Evolutionary conservation across 1,284 basidiomycete genomes (phyloP).

Genomic region (Ceratobasidium sp.): DNA sequence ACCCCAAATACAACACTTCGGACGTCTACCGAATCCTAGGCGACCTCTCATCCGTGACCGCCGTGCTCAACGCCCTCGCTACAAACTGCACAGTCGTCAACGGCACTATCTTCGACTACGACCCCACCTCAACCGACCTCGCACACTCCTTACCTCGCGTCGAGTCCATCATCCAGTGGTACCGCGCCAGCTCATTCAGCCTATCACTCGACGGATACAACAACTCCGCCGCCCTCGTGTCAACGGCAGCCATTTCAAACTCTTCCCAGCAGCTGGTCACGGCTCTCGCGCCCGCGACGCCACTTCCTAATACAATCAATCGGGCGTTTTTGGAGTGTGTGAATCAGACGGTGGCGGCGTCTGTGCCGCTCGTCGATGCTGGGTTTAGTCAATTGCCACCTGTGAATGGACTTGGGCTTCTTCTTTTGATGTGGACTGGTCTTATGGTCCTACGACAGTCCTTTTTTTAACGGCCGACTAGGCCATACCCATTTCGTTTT

Average conservation of each 20-base stretch:
- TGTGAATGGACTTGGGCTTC: slow-evolving; percentile 15
- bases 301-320: slow-evolving; percentile 30
- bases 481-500: slow-evolving; percentile 7
- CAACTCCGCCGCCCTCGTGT: slow-evolving; percentile 22
- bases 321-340: slow-evolving; percentile 40
- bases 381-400: slow-evolving; percentile 32
- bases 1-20: slow-evolving; percentile 27
- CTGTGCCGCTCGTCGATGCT: slow-evolving; percentile 28
- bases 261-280: slow-evolving; percentile 17
- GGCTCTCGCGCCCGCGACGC: slow-evolving; percentile 21
- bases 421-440: slow-evolving; percentile 9
- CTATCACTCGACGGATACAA: slow-evolving; percentile 43
- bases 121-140: slow-evolving; percentile 11
- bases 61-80: slow-evolving; percentile 35
- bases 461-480: neutral
- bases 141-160: slow-evolving; percentile 29
- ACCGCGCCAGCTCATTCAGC: slow-evolving; percentile 40
- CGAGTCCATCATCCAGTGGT: slow-evolving; percentile 37
- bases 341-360: slow-evolving; percentile 32
- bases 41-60: slow-evolving; percentile 33
- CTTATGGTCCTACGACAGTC: neutral
- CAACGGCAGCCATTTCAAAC: slow-evolving; percentile 26
- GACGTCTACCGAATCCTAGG: slow-evolving; percentile 42
- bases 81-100: slow-evolving; percentile 27
- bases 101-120: slow-evolving; percentile 34